A percentile compares a stretch with the other conserved stretches of the same genome.
phyloP scores from a whole-genome alignment of 192 early-diverging fungal genomes.

The Rhizoclosmatium globosum region DNA sequence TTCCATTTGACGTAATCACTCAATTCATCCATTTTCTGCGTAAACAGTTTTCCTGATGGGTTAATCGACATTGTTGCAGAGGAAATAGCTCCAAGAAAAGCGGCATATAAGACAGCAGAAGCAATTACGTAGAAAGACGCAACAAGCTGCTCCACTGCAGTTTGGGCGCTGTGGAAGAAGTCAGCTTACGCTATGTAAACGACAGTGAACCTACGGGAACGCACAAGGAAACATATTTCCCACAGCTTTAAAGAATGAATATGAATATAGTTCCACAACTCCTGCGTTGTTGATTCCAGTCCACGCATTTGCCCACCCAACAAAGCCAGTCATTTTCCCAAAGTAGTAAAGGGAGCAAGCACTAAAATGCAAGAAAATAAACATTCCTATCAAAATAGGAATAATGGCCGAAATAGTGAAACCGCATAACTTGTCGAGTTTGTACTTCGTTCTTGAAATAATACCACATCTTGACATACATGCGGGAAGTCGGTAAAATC shows the following conservation, averaged over 20 bases:
- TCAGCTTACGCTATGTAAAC: background rate
- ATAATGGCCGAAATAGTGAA: background rate
- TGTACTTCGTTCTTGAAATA: background rate
- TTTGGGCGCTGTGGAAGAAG: conserved; percentile 4
- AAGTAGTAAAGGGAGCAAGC: conserved; percentile 28
- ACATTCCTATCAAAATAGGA: background rate
- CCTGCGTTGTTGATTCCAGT: background rate
- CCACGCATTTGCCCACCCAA: conserved; percentile 12
- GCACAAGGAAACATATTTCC: conserved; percentile 40
- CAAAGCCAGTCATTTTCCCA: conserved; percentile 23
- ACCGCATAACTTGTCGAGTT: background rate
- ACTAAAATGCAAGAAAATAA: conserved; percentile 31
- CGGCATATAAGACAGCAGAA: conserved; percentile 10
- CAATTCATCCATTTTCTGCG: conserved; percentile 45
- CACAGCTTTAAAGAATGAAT: conserved; percentile 27
- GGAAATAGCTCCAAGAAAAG: conserved; percentile 33
- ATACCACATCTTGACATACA: background rate
- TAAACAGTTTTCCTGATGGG: conserved; percentile 25
- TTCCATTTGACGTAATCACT: conserved; percentile 45
- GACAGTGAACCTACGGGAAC: background rate
- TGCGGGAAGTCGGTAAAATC: background rate
- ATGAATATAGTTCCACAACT: background rate
- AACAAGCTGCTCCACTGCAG: background rate
- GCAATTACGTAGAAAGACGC: background rate
- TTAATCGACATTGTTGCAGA: conserved; percentile 28